Conservation (phyloP, 352 stramenopile species). For the Globisporangium sylvaticum region DNA sequence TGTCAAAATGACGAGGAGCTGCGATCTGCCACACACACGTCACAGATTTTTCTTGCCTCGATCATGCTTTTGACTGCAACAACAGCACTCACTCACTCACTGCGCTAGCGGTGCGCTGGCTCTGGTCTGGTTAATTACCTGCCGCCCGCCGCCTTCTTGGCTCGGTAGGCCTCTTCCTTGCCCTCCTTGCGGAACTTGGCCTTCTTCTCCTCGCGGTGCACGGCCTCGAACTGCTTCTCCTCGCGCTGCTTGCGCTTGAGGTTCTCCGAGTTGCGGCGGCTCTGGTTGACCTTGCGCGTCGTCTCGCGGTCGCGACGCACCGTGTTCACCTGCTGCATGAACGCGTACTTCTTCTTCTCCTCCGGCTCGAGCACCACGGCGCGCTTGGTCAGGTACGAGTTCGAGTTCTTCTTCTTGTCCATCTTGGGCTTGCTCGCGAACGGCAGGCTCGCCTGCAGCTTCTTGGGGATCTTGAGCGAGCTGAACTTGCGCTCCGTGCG, state of each 20-base stretch:
- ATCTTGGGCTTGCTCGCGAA: constrained; percentile 97
- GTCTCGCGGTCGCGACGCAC: constrained; percentile 96
- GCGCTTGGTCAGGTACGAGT: constrained; percentile 87
- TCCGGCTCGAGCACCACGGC: constrained; percentile 94
- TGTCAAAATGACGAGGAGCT: constrained; percentile 7
- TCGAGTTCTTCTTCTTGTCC: constrained; percentile 81
- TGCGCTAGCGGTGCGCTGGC: too few relatives aligned
- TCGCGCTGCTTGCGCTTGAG: constrained; percentile 92
- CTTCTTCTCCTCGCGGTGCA: constrained; percentile 84
- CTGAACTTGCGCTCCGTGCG: constrained; percentile 92
- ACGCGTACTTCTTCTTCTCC: constrained; percentile 96
- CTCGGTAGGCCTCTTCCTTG: constrained; percentile 63
- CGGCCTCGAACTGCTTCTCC: constrained; percentile 85
- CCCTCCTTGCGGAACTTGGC: constrained; percentile 80
- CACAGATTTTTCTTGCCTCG: not conserved
- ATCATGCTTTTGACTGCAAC: not conserved
- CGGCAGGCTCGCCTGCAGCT: constrained; percentile 95
- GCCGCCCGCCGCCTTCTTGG: constrained; percentile 38
- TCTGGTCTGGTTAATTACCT: not conserved
- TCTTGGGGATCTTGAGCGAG: constrained; percentile 93
- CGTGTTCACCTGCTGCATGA: constrained; percentile 96
- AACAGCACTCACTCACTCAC: not conserved
- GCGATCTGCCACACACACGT: constrained; percentile 3
- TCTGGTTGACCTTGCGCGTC: constrained; percentile 92
- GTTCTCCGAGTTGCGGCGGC: constrained; percentile 77